Base-by-base conservation (phyloP, 1,284 basidiomycete species). In the Papiliotrema flavescens region DNA sequence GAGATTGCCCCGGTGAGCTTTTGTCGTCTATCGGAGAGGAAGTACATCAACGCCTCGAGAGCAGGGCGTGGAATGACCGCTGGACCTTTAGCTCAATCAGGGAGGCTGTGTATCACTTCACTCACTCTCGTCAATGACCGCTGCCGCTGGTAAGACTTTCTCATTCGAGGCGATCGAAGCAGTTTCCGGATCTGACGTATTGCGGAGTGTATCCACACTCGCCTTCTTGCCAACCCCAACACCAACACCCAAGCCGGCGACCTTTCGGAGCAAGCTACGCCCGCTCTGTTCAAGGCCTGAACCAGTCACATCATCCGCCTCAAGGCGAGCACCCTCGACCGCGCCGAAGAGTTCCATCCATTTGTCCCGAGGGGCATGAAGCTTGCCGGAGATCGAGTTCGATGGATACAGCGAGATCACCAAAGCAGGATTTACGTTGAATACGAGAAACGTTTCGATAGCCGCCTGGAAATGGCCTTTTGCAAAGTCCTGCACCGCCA, bases 311-410 rank as follows among this genome's bases (percentile, higher is more conserved):
- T 55, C 47, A 15, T 49, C 55, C 5, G 76, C 64, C 2, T 77
- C 72, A 0, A 78, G 63, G 22, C 53, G 74, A 0, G 73, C 70
- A 2, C 70, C 73, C 17, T 62, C 59, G 0, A 86, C 86, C 0
- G 92, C 94, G 11, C 92, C 94, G 73, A 90, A 98, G 8, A 95
- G 76, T 2, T 81, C 78, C 69, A 94, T 87, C 90, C 93, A 95
- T n/a, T 81, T 81, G 4, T 74, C 70, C 35, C 77, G 81, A 15
- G 85, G 82, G 0, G 87, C 82, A 14, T 85, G 80, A 13, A 98
- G 76, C 32, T 88, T 80, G 3, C 95, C 95, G 0, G 92, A 83
- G 1, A 98, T 84, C 17, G 79, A 80, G 45, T 87, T 82, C 8
- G 61, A 56, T 0, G 92, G 90, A 72, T 90, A 98, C 3, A 98